A percentile compares a stretch with the other conserved stretches of the same genome.
Evolutionary conservation across 2,329 filamentous ascomycete genomes (phyloP).

Genomic region (Penicillium polonicum): DNA sequence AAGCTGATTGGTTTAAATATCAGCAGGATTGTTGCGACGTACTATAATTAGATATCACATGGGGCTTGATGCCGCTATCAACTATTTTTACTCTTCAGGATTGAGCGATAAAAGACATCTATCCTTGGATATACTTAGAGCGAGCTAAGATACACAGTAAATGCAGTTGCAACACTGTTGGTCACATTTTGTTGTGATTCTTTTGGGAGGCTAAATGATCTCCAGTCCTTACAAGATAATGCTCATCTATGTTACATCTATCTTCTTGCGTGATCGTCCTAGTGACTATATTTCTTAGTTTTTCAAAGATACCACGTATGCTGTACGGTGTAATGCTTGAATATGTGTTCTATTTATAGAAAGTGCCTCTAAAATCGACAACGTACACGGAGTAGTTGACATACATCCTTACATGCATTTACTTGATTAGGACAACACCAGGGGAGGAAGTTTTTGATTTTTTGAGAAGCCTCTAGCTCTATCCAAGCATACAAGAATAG

Average conservation of each 20-base stretch:
- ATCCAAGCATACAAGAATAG: neutral
- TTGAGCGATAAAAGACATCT: neutral
- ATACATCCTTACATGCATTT: neutral
- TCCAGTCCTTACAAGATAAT: neutral
- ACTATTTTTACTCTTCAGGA: neutral
- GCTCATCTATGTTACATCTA: neutral
- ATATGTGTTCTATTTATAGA: neutral
- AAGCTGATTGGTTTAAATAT: neutral
- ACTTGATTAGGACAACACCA: neutral
- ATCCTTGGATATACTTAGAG: neutral
- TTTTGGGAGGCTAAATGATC: neutral
- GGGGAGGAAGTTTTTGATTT: neutral
- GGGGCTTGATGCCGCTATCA: neutral
- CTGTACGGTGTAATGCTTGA: neutral
- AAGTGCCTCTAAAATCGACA: neutral
- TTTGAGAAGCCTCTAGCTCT: neutral
- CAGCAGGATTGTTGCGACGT: neutral
- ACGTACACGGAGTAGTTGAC: neutral
- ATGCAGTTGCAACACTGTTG: neutral
- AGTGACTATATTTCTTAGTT: neutral
- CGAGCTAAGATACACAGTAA: neutral
- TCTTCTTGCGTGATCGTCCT: neutral
- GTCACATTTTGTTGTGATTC: neutral
- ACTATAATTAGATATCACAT: constrained; percentile 2
- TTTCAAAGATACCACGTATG: neutral